These are phyloP conservation scores for Eucalyptus dawsonii DNA, from an alignment of 345 rosid genomes.

Conservation along the genomic window DNA sequence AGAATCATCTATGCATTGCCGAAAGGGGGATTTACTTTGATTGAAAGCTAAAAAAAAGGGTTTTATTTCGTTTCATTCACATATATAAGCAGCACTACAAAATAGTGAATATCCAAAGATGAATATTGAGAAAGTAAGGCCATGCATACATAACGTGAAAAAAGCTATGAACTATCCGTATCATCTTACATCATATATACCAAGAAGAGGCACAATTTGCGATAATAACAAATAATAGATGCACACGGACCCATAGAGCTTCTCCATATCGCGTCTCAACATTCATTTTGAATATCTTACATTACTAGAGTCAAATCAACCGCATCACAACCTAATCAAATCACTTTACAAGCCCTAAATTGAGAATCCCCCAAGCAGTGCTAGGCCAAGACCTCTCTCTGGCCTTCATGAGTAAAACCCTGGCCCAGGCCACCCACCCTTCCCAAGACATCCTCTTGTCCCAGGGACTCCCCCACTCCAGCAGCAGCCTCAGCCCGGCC, in stretches of 20 bases:
- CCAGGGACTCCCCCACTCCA: slow-evolving; percentile 97
- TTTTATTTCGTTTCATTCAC: background rate
- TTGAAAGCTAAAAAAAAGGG: background rate
- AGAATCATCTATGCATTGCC: background rate
- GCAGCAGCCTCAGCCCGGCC: slow-evolving; percentile 46
- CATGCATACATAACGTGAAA: background rate
- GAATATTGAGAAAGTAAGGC: background rate
- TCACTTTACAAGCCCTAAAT: slow-evolving; percentile 29
- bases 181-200: background rate
- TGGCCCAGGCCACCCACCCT: slow-evolving; percentile 92
- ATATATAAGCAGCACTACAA: background rate
- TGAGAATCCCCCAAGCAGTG: slow-evolving; percentile 68
- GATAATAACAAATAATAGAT: background rate
- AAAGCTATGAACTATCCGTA: background rate
- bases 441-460: slow-evolving; percentile 93
- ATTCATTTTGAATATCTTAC: background rate
- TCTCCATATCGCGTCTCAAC: background rate
- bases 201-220: fast-evolving
- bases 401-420: slow-evolving; percentile 71
- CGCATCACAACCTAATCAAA: background rate
- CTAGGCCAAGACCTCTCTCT: slow-evolving; percentile 74
- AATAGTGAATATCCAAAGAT: background rate
- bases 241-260: fast-evolving
- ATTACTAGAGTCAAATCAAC: background rate
- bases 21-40: background rate